phyloP scores from a whole-genome alignment of 2,329 filamentous ascomycete species.

The Polytolypa hystricis region DNA sequence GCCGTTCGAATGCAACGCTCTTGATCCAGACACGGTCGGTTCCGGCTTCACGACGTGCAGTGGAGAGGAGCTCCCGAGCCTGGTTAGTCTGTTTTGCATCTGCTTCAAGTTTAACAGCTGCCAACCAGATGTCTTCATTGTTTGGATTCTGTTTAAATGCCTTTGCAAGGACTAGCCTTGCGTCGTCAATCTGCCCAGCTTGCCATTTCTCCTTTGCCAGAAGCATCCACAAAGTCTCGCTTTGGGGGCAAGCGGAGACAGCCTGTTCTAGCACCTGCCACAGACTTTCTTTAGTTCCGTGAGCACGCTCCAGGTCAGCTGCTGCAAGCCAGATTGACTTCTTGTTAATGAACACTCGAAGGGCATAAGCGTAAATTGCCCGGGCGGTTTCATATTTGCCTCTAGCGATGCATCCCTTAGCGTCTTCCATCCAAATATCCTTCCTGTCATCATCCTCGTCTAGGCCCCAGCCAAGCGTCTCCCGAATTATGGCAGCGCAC shows the following conservation, averaged over 20 bases:
- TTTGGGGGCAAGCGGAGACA: slow-evolving; percentile 83
- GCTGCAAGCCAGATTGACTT: slow-evolving; percentile 83
- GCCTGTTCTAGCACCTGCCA: slow-evolving; percentile 84
- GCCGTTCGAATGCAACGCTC: slow-evolving; percentile 83
- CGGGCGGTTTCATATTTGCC: slow-evolving; percentile 82
- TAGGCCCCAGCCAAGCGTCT: slow-evolving; percentile 84
- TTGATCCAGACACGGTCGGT: slow-evolving; percentile 98
- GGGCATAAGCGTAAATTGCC: slow-evolving; percentile 83
- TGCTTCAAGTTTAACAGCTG: slow-evolving; percentile 90
- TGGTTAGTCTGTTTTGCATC: slow-evolving; percentile 75
- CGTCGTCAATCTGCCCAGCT: slow-evolving; percentile 74
- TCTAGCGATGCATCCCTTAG: slow-evolving; percentile 65
- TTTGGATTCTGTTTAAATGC: slow-evolving; percentile 93
- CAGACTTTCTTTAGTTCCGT: slow-evolving; percentile 72
- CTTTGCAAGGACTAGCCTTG: slow-evolving; percentile 70
- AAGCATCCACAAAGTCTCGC: slow-evolving; percentile 89
- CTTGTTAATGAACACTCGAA: slow-evolving; percentile 81
- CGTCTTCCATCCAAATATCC: slow-evolving; percentile 92
- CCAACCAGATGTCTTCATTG: slow-evolving; percentile 96
- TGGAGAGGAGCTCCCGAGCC: slow-evolving; percentile 68
- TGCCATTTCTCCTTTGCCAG: slow-evolving; percentile 92
- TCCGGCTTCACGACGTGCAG: slow-evolving; percentile 76
- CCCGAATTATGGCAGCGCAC: slow-evolving; percentile 77
- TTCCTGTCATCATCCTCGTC: slow-evolving; percentile 96
- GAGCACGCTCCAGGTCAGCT: slow-evolving; percentile 80